A percentile compares a stretch with the other conserved stretches of the same genome.
Evolutionary conservation across 2,329 filamentous ascomycete species (phyloP).

Genomic region (Didymella sp.): DNA sequence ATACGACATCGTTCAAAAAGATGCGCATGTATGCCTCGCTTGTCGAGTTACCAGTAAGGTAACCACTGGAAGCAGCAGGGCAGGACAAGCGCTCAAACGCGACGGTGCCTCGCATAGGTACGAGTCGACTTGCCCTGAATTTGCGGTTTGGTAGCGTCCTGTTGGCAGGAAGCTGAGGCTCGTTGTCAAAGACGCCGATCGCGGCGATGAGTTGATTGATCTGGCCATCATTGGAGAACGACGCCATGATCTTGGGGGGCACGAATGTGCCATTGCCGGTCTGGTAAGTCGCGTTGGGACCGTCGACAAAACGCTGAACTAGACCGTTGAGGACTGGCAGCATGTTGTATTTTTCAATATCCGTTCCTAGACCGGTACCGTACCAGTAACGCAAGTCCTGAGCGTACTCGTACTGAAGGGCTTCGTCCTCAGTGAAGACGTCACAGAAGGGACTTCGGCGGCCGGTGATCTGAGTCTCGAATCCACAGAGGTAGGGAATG

Average conservation of each 20-base stretch:
- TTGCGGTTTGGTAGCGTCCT: conserved; percentile 57
- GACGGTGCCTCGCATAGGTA: conserved; percentile 70
- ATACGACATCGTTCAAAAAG: conserved; percentile 68
- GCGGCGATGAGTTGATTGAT: conserved; percentile 67
- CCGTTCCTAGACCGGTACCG: conserved; percentile 64
- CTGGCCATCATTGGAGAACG: conserved; percentile 72
- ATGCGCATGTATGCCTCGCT: conserved; percentile 61
- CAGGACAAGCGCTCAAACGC: conserved; percentile 70
- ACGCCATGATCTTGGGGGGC: conserved; percentile 65
- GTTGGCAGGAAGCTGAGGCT: conserved; percentile 58
- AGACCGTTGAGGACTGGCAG: conserved; percentile 65
- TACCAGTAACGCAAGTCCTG: conserved; percentile 75
- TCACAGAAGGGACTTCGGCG: conserved; percentile 66
- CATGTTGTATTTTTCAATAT: conserved; percentile 65
- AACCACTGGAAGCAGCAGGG: conserved; percentile 13
- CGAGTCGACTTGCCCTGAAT: conserved; percentile 64
- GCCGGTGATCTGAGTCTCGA: conserved; percentile 72
- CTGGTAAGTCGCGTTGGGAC: conserved; percentile 59
- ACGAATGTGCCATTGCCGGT: conserved; percentile 57
- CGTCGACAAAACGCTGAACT: conserved; percentile 60
- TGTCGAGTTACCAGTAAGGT: conserved; percentile 11
- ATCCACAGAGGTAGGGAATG: conserved; percentile 74
- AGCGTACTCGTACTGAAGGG: conserved; percentile 69
- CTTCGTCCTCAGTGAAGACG: conserved; percentile 67
- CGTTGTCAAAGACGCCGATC: conserved; percentile 67